Evolutionary conservation across 306 rosid genomes (phyloP), one percentile per base, ranked within the genome.

Genomic region (Cicer judaicum): DNA sequence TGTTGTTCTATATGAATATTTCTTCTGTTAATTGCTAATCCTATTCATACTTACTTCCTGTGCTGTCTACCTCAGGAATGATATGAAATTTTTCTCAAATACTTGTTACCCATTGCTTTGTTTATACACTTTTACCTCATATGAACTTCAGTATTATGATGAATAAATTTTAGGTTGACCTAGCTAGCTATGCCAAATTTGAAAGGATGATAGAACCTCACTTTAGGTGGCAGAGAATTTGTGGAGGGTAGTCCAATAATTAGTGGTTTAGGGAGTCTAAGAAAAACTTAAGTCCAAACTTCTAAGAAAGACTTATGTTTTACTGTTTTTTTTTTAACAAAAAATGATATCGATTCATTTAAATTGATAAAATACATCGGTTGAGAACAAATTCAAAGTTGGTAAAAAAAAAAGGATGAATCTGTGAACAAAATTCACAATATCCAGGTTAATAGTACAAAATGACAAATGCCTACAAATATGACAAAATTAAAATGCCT

Each of bases 51-150:
- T 44, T 72, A 2, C 59, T 56, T 15, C 21, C 18, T 69, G 16
- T 49, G 7, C 13, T 64, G 46, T 68, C 53, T 42, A 41, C 60
- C 19, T 36, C 57, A 46, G 13, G 55, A 48, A 21, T 41, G 3
- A 64, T 57, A 10, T 18, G 40, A 38, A 62, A 39, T 5, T 1
- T 24, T 40, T 60, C 10, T 49, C 46, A 48, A 48, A 39, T 67
- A 21, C 43, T 65, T 5, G 52, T 54, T 79, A 73, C 21, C 55
- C 49, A 18, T 72, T 72, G 61, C 38, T 44, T 66, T 55, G 40
- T 65, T 79, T 72, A 53, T 71, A 44, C 11, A 19, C 24, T 74
- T 79, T 29, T 66, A 42, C 7, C 34, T 41, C n/a, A 48, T 73
- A 42, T 41, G 57, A 46, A 61, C 24, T 74, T 34, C 15, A 34